phyloP scores from a whole-genome alignment of 306 rosid species.

The Castanopsis chinensis region DNA sequence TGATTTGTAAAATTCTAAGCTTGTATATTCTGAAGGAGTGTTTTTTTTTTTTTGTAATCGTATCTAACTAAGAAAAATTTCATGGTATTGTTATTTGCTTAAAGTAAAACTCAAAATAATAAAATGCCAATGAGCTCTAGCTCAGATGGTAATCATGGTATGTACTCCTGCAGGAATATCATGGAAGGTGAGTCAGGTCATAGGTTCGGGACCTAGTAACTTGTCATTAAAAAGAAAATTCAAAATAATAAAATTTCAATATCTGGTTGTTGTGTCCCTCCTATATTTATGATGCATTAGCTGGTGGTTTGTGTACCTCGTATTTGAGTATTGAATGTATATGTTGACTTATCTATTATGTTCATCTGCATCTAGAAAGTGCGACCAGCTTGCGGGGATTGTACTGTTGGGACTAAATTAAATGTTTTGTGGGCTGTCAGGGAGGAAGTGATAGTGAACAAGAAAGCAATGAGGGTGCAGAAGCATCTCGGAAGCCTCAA shows the following conservation, averaged over 20 bases:
- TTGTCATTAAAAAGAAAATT: no score
- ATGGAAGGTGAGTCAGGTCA: no score
- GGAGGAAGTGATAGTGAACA: constrained; percentile 89
- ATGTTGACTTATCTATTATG: background rate
- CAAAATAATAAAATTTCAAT: background rate
- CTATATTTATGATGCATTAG: background rate
- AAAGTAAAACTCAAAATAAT: background rate
- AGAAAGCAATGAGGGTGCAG: constrained; percentile 64
- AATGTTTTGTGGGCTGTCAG: constrained; percentile 44
- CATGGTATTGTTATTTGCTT: background rate
- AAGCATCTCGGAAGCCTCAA: constrained; percentile 50
- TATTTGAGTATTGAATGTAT: no score
- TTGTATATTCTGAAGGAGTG: background rate
- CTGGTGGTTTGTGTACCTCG: background rate
- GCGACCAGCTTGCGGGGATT: constrained; percentile 3
- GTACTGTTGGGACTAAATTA: constrained; percentile 30
- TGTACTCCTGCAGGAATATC: no score
- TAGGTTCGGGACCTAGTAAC: no score
- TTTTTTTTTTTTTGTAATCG: no score
- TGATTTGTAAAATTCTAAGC: background rate
- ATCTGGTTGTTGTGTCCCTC: no score
- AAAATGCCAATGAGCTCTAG: background rate
- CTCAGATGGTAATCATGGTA: no score
- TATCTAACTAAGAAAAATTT: background rate
- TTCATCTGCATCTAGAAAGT: constrained; percentile 5